phyloP scores from a whole-genome alignment of 2,329 filamentous ascomycete species.

The Akanthomyces muscarius region DNA sequence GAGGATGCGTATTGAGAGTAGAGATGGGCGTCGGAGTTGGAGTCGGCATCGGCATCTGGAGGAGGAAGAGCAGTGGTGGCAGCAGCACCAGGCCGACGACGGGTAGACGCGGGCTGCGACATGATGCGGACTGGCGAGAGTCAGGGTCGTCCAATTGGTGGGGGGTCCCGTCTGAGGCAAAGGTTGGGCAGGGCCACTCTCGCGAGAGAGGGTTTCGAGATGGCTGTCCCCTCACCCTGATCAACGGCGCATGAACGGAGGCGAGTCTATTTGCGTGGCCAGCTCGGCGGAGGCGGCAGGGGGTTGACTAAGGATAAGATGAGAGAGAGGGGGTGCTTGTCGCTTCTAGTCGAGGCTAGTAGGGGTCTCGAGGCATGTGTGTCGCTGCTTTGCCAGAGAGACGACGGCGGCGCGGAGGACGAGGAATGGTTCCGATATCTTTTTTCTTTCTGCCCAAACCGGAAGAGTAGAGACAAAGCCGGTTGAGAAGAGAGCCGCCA shows the following conservation, averaged over 20 bases:
- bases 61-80: background rate
- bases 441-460: too few species aligned
- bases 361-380: background rate
- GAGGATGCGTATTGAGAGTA: conserved; percentile 7
- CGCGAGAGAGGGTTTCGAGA: conserved; percentile 33
- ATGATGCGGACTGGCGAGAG: conserved; percentile 15
- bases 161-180: background rate
- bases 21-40: background rate
- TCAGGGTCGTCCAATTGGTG: conserved; percentile 10
- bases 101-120: conserved; percentile 13
- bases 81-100: background rate
- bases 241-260: conserved; percentile 41
- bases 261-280: conserved; percentile 3
- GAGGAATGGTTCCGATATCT: too few species aligned
- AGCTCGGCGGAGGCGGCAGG: conserved; percentile 12
- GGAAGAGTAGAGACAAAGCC: too few species aligned
- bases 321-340: background rate
- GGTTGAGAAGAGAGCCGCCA: too few species aligned
- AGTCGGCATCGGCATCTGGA: background rate
- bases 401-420: too few species aligned
- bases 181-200: conserved; percentile 16
- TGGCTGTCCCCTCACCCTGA: conserved; percentile 40
- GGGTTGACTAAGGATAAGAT: background rate
- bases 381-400: background rate
- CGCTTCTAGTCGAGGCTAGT: background rate